phyloP scores from a whole-genome alignment of 495 filamentous ascomycete genomes.

The Annulohypoxylon bovei region DNA sequence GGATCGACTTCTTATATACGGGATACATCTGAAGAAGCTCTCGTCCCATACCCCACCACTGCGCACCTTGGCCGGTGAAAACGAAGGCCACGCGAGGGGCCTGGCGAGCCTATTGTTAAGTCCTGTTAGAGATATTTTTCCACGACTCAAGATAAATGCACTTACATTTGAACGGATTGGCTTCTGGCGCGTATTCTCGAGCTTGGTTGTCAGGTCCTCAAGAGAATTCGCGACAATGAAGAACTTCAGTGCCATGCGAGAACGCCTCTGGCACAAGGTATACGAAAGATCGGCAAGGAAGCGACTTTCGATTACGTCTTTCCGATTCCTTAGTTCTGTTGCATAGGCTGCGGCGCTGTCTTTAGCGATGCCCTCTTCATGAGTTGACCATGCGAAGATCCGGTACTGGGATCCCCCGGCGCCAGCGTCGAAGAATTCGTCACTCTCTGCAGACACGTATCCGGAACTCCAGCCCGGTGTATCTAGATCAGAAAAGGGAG shows the following conservation, averaged over 20 bases:
- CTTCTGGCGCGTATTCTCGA: slow-evolving; percentile 2
- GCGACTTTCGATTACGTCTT: slow-evolving; percentile 1
- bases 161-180: neutral
- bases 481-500: neutral
- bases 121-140: neutral
- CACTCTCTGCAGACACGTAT: neutral
- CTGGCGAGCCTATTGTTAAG: slow-evolving; percentile 1
- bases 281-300: slow-evolving; percentile 7
- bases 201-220: neutral
- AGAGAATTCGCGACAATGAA: slow-evolving; percentile 4
- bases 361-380: neutral
- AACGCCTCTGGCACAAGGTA: neutral
- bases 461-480: slow-evolving; percentile 3
- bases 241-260: slow-evolving; percentile 2
- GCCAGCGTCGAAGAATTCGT: neutral
- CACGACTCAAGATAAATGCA: neutral
- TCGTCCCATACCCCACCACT: slow-evolving; percentile 60
- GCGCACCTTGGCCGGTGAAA: slow-evolving; percentile 54
- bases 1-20: slow-evolving; percentile 16
- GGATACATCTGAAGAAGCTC: slow-evolving; percentile 48
- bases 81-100: slow-evolving; percentile 41
- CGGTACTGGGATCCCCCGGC: neutral
- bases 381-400: slow-evolving; percentile 1
- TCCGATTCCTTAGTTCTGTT: neutral
- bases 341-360: slow-evolving; percentile 1